Conservation (phyloP, 192 early-diverging fungal species). For the Entophlyctis luteolus region DNA sequence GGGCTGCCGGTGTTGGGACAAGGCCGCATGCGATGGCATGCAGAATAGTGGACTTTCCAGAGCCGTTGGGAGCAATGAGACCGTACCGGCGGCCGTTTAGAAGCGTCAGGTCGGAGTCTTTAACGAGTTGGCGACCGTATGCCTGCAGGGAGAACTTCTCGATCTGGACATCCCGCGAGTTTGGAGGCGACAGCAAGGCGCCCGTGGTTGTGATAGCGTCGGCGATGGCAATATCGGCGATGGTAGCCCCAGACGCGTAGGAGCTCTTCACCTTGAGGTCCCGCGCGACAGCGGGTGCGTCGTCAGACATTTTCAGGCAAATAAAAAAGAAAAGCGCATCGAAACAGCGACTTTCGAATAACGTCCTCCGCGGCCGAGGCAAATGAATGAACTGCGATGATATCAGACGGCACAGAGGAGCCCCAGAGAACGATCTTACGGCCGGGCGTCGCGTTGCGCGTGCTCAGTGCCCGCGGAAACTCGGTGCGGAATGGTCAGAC, state of each 20-base stretch:
- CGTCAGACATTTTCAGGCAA: neutral
- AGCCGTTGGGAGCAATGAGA: conserved; percentile 92
- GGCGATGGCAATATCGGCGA: neutral
- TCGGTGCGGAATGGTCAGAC: too few species aligned
- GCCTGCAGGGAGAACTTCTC: conserved; percentile 84
- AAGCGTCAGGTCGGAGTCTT: conserved; percentile 90
- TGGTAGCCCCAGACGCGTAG: conserved; percentile 28
- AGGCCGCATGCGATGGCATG: conserved; percentile 87
- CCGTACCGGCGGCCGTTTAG: conserved; percentile 98
- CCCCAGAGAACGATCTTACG: too few species aligned
- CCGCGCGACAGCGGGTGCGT: neutral
- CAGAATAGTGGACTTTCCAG: conserved; percentile 86
- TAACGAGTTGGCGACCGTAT: conserved; percentile 81
- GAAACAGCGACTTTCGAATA: too few species aligned
- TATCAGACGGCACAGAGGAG: too few species aligned
- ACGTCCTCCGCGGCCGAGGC: too few species aligned
- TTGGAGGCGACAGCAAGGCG: conserved; percentile 82
- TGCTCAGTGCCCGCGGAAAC: too few species aligned
- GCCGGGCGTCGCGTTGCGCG: too few species aligned
- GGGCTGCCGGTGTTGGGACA: conserved; percentile 91
- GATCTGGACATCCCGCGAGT: conserved; percentile 80
- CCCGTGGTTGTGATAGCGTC: conserved; percentile 64
- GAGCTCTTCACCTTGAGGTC: conserved; percentile 24
- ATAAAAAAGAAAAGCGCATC: conserved; percentile 23
- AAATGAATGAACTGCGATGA: too few species aligned